Percentiles rank a stretch among this genome's conserved stretches.
Conservation (phyloP, 192 early-diverging fungal species). For the Rhizophagus prolifer region DNA sequence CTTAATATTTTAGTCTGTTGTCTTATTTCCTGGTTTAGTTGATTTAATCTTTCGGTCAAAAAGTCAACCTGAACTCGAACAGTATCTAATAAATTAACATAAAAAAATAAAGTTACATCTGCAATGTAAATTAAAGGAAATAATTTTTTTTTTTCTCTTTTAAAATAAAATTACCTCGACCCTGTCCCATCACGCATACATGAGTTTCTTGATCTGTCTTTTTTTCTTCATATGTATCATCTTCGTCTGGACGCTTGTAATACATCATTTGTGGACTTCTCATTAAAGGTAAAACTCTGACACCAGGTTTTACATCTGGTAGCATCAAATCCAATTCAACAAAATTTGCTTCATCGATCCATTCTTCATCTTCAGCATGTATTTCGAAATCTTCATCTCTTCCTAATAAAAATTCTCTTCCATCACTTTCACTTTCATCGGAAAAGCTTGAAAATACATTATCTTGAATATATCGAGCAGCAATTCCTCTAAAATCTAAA, state of each 20-base stretch:
- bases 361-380: conserved; percentile 32
- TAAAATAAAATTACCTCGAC: conserved; percentile 32
- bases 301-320: conserved; percentile 35
- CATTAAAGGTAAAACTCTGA: conserved; percentile 56
- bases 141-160: too few species aligned
- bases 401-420: not conserved
- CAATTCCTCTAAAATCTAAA: conserved; percentile 40
- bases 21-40: conserved; percentile 56
- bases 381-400: conserved; percentile 31
- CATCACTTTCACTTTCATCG: conserved; percentile 22
- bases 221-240: conserved; percentile 39
- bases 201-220: conserved; percentile 41
- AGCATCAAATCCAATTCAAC: conserved; percentile 42
- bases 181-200: conserved; percentile 42
- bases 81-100: conserved; percentile 41
- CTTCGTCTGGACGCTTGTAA: conserved; percentile 38
- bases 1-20: conserved; percentile 53
- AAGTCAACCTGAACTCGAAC: conserved; percentile 56
- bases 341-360: conserved; percentile 58
- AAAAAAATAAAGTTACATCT: too few species aligned
- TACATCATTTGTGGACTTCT: conserved; percentile 61
- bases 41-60: conserved; percentile 51
- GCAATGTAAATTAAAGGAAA: too few species aligned
- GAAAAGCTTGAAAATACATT: not conserved
- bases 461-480: conserved; percentile 22